Evolutionary conservation across 2,329 filamentous ascomycete genomes (phyloP).

Genomic region (Fusarium sp.): DNA sequence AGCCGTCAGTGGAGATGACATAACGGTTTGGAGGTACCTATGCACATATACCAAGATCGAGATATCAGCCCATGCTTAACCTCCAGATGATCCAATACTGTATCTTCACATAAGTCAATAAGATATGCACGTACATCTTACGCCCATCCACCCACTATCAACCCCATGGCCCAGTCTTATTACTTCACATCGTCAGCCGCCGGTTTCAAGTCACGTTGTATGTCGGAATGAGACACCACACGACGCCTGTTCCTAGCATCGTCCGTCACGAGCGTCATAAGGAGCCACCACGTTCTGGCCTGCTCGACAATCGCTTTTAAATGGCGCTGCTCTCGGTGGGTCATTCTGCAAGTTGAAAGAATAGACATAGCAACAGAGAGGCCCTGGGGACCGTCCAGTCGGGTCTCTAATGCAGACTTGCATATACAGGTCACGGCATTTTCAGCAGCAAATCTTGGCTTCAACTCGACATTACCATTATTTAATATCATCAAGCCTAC

Average conservation of each 20-base stretch:
- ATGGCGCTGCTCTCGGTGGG: neutral
- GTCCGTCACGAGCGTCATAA: slow-evolving; percentile 30
- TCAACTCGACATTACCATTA: slow-evolving; percentile 45
- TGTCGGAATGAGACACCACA: slow-evolving; percentile 24
- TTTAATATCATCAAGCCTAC: slow-evolving; percentile 39
- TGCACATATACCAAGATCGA: slow-evolving; percentile 10
- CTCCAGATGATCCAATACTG: slow-evolving; percentile 16
- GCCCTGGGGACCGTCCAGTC: neutral
- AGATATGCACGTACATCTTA: neutral
- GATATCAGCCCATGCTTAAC: slow-evolving; percentile 24
- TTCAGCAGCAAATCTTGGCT: neutral
- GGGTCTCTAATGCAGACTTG: neutral
- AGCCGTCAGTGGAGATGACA: neutral
- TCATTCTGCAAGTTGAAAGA: neutral
- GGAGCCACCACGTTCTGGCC: neutral
- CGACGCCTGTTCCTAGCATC: neutral
- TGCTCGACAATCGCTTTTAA: neutral
- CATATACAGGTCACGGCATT: neutral
- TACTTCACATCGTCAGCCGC: slow-evolving; percentile 24
- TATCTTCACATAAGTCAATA: neutral
- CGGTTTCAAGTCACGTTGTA: slow-evolving; percentile 32
- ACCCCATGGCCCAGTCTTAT: slow-evolving; percentile 8
- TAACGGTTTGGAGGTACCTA: neutral
- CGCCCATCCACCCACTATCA: neutral
- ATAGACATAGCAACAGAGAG: neutral